These are phyloP conservation scores for Polyplosphaeria fusca DNA, from an alignment of 495 filamentous ascomycete species.

Conservation along the genomic window DNA sequence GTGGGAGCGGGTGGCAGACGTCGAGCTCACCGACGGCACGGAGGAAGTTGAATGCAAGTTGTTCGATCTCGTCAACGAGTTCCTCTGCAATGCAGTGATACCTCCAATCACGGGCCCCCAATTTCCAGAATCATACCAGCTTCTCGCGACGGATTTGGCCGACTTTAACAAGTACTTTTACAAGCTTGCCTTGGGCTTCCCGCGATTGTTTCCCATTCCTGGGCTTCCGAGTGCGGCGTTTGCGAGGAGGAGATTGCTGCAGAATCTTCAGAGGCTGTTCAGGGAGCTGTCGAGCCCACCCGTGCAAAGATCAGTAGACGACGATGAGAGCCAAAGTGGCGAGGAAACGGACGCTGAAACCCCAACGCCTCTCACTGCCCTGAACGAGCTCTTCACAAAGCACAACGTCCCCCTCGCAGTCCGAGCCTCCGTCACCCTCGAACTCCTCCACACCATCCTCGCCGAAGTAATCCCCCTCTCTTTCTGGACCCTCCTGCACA, in stretches of 20 bases:
- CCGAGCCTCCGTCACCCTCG: conserved; percentile 32
- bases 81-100: conserved; percentile 52
- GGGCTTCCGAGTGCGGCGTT: conserved; percentile 50
- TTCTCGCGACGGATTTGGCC: conserved; percentile 53
- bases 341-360: conserved; percentile 24
- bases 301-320: conserved; percentile 21
- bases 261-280: conserved; percentile 49
- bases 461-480: conserved; percentile 51
- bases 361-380: conserved; percentile 20
- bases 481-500: conserved; percentile 57
- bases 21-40: conserved; percentile 33
- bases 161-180: conserved; percentile 55
- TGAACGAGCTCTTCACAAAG: conserved; percentile 15
- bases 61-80: conserved; percentile 51
- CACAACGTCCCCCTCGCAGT: conserved; percentile 21
- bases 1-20: conserved; percentile 56
- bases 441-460: conserved; percentile 53
- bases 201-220: conserved; percentile 52
- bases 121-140: conserved; percentile 55
- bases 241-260: conserved; percentile 51
- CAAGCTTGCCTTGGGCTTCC: conserved; percentile 50
- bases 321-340: conserved; percentile 24
- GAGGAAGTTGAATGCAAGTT: conserved; percentile 29
- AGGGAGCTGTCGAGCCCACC: conserved; percentile 34
- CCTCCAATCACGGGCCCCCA: conserved; percentile 54